phyloP scores from a whole-genome alignment of 768 basidiomycete genomes.

The Amanita jacksonii region DNA sequence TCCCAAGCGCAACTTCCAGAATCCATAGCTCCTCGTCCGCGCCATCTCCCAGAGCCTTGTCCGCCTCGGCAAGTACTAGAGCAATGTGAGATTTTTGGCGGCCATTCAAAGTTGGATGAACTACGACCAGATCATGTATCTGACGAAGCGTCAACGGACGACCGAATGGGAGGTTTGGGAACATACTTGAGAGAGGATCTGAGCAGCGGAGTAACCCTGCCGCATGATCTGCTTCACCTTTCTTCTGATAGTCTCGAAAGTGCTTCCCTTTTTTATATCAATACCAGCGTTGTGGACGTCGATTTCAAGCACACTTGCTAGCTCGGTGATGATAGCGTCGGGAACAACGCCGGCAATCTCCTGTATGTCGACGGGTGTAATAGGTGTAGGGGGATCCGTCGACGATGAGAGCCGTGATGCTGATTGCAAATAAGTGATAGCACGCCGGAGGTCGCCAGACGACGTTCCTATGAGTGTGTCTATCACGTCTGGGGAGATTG shows the following conservation, averaged over 20 bases:
- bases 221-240: conserved; percentile 72
- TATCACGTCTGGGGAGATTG: conserved; percentile 49
- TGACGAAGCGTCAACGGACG: conserved; percentile 21
- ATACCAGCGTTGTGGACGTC: conserved; percentile 48
- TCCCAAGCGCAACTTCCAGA: conserved; percentile 74
- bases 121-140: conserved; percentile 85
- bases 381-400: conserved; percentile 59
- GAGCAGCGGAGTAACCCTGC: conserved; percentile 89
- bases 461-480: conserved; percentile 70
- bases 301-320: conserved; percentile 67
- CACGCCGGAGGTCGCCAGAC: conserved; percentile 87
- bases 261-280: conserved; percentile 26
- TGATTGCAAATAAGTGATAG: conserved; percentile 96
- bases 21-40: conserved; percentile 97
- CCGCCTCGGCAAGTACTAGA: conserved; percentile 85
- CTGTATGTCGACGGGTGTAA: conserved; percentile 75
- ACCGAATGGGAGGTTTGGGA: conserved; percentile 7
- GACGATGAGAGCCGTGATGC: conserved; percentile 81
- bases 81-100: conserved; percentile 76
- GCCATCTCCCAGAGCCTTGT: conserved; percentile 93
- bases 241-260: conserved; percentile 53
- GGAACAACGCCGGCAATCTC: conserved; percentile 98
- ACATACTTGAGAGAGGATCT: conserved; percentile 79
- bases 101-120: conserved; percentile 72
- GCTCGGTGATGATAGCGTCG: conserved; percentile 52